These are phyloP conservation scores for Phytophthora ramorum DNA, from an alignment of 352 stramenopile genomes.

Conservation along the genomic window DNA sequence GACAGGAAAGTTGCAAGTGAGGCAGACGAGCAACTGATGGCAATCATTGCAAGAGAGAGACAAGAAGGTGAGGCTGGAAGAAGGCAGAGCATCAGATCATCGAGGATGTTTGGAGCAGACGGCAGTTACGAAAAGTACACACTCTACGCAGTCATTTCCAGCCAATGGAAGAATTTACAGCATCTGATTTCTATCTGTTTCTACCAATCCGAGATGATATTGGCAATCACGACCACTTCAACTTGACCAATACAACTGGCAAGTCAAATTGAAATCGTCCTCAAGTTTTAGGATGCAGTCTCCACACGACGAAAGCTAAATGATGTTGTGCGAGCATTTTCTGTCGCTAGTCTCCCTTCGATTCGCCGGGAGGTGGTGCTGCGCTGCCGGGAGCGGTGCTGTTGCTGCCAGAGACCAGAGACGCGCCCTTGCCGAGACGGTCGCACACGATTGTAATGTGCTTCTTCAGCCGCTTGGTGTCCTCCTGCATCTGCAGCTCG, in stretches of 20 bases:
- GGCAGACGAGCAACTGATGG: background rate
- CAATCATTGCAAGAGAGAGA: slow-evolving; percentile 8
- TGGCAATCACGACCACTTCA: slow-evolving; percentile 32
- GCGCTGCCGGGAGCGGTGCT: slow-evolving; percentile 2
- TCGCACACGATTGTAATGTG: slow-evolving; percentile 92
- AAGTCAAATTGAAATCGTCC: slow-evolving; percentile 21
- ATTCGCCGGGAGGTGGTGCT: slow-evolving; percentile 20
- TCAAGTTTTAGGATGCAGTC: background rate
- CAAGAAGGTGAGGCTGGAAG: slow-evolving; percentile 10
- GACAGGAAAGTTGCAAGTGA: slow-evolving; percentile 36
- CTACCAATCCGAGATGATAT: slow-evolving; percentile 8
- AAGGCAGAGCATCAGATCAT: slow-evolving; percentile 16
- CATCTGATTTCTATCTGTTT: background rate
- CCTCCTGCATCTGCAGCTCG: slow-evolving; percentile 71
- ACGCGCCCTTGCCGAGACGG: slow-evolving; percentile 83
- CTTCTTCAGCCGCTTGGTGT: slow-evolving; percentile 91
- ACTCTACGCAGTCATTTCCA: slow-evolving; percentile 3
- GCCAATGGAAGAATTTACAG: background rate
- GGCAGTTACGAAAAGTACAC: slow-evolving; percentile 1
- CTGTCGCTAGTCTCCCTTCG: slow-evolving; percentile 30
- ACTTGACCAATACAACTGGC: slow-evolving; percentile 33
- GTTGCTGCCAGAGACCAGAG: slow-evolving; percentile 34
- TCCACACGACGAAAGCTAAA: background rate
- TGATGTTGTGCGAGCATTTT: background rate
- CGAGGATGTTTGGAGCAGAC: slow-evolving; percentile 7